These are phyloP conservation scores for Gossypium mustelinum DNA, from an alignment of 345 rosid species.

Conservation along the genomic window DNA sequence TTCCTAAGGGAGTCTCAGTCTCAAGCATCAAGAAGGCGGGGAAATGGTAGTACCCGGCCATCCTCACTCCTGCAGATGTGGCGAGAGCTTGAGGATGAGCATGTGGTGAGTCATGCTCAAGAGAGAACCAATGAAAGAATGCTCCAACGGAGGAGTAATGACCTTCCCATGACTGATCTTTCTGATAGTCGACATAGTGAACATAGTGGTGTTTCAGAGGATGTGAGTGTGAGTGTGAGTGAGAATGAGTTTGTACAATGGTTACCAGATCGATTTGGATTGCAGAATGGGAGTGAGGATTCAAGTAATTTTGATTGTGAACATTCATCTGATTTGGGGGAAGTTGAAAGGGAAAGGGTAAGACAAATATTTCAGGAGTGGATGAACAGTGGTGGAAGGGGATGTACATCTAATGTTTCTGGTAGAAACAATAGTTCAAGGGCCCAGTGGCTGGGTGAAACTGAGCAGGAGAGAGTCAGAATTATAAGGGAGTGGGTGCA, in stretches of 20 bases:
- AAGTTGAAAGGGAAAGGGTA: slow-evolving; percentile 81
- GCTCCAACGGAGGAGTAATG: slow-evolving; percentile 42
- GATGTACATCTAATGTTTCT: slow-evolving; percentile 41
- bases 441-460: slow-evolving; percentile 84
- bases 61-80: slow-evolving; percentile 77
- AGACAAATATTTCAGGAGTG: slow-evolving; percentile 82
- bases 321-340: slow-evolving; percentile 59
- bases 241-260: slow-evolving; percentile 57
- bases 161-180: slow-evolving; percentile 32
- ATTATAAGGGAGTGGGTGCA: slow-evolving; percentile 85
- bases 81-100: slow-evolving; percentile 91
- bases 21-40: slow-evolving; percentile 44
- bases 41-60: slow-evolving; percentile 61
- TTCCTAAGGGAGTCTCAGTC: slow-evolving; percentile 68
- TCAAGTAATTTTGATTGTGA: slow-evolving; percentile 29
- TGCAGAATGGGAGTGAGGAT: slow-evolving; percentile 50
- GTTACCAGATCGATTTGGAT: slow-evolving; percentile 46
- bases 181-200: slow-evolving; percentile 41
- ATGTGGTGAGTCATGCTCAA: slow-evolving; percentile 56
- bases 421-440: slow-evolving; percentile 42
- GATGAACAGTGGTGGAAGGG: slow-evolving; percentile 65
- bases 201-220: slow-evolving; percentile 39
- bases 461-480: slow-evolving; percentile 95
- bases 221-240: slow-evolving; percentile 34
- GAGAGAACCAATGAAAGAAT: slow-evolving; percentile 50